phyloP scores from a whole-genome alignment of 768 basidiomycete species.

The Russula lepida region DNA sequence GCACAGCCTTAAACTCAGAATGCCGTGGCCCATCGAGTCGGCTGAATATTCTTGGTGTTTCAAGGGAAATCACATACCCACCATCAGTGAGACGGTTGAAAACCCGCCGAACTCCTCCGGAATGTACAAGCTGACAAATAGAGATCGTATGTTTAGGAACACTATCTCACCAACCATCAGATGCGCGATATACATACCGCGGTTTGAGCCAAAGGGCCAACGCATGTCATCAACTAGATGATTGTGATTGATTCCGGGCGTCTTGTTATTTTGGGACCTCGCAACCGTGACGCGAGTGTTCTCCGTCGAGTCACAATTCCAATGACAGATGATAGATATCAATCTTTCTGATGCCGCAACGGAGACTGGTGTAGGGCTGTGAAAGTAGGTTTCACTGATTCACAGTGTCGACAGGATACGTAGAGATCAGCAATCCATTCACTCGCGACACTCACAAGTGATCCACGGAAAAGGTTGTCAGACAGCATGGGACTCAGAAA shows the following conservation, averaged over 20 bases:
- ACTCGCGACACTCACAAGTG: neutral
- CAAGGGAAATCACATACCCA: neutral
- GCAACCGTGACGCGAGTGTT: neutral
- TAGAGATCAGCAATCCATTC: neutral
- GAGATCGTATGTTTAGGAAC: neutral
- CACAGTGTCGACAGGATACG: neutral
- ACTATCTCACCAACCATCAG: neutral
- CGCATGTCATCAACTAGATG: neutral
- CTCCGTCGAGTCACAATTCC: neutral
- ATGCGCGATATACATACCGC: neutral
- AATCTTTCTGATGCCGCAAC: neutral
- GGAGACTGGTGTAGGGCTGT: neutral
- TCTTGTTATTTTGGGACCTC: neutral
- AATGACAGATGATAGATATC: neutral
- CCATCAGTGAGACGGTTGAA: neutral
- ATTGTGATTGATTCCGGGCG: neutral
- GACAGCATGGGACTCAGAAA: neutral
- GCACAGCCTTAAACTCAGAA: neutral
- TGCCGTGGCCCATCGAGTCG: neutral
- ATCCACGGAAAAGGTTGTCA: neutral
- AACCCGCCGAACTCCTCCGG: neutral
- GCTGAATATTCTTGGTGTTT: neutral
- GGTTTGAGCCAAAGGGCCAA: neutral
- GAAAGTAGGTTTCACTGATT: neutral
- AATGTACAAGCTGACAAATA: neutral